Conservation (phyloP, 1,284 basidiomycete species). For the Prillingera fragicola region DNA sequence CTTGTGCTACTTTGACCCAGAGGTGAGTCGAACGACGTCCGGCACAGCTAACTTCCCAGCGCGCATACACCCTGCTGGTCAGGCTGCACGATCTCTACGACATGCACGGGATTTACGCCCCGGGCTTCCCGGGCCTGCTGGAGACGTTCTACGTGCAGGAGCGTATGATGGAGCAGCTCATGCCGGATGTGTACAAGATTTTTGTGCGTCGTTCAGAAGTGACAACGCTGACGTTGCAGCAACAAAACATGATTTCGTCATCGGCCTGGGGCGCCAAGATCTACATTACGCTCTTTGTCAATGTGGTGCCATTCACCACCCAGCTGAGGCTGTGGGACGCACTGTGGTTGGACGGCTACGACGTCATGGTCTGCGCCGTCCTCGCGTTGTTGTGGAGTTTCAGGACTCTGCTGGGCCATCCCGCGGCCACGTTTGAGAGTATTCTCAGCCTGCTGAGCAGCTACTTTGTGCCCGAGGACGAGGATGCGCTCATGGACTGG, state of each 20-base stretch:
- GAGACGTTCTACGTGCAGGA: constrained; percentile 94
- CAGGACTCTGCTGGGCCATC: constrained; percentile 9
- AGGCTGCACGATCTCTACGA: constrained; percentile 81
- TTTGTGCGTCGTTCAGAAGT: constrained; percentile 54
- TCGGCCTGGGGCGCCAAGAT: constrained; percentile 97
- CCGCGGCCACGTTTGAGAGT: constrained; percentile 76
- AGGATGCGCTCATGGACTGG: constrained; percentile 73
- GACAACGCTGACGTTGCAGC: constrained; percentile 42
- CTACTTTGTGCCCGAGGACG: constrained; percentile 84
- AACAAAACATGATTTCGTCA: constrained; percentile 80
- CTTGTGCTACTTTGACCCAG: constrained; percentile 85
- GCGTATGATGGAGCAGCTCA: constrained; percentile 69
- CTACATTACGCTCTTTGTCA: constrained; percentile 97
- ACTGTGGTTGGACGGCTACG: constrained; percentile 81
- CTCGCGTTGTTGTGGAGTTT: constrained; percentile 86
- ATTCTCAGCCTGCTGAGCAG: constrained; percentile 80
- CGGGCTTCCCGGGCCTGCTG: constrained; percentile 91
- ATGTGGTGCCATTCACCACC: constrained; percentile 91
- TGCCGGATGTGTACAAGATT: constrained; percentile 80
- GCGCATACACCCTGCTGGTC: constrained; percentile 75
- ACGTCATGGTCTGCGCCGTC: constrained; percentile 78
- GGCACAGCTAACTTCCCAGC: constrained; percentile 39
- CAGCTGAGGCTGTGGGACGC: constrained; percentile 94
- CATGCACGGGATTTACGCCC: constrained; percentile 83
- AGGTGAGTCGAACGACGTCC: constrained; percentile 48